Base-by-base conservation (phyloP, 2,329 filamentous ascomycete species). In the Boeremia exigua region DNA sequence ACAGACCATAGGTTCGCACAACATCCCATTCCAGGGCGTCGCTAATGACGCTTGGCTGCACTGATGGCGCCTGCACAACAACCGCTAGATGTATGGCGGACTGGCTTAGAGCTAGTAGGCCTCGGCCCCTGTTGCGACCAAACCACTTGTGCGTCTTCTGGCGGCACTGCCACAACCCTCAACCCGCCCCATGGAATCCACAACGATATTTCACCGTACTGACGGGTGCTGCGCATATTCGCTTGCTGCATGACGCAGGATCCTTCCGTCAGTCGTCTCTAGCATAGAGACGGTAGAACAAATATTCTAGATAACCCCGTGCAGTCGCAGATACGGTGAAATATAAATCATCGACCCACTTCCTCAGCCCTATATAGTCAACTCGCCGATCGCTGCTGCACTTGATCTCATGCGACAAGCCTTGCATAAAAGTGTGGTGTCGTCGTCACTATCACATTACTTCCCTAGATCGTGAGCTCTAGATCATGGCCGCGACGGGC, bases 401-500 rank as follows among this genome's bases (percentile, higher is more conserved):
- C 25, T 11, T 15, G 36, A 39, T 14, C 27, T 27, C 37, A 56
- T 47, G 30, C 42, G n/a, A 56, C 47, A 43, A 56, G 47, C 47
- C 53, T 47, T 56, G 47, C 53, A 47, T 43, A 51, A 47, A 47
- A 33, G 47, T 9, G 38, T 47, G 32, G 30, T 56, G 36, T 46
- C 33, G 37, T 56, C 47, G 47, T 51, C 43, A 56, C 53, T 27
- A 37, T 47, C 53, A 47, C 27, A 56, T 43, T 47, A 40, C 50
- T 54, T 56, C 48, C 53, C 39, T 46, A 45, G 29, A 34, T 43
- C 46, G 40, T 40, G 23, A 51, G 44, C 23, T 19, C 44, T 58
- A 48, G 39, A 61, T 30, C 19, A 72, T 67, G 61, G 66, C 69
- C 25, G 65, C 65, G 45, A 59, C 65, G 29, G 65, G 58, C 33